Base-by-base conservation (phyloP, 1,139 yeast genomes). In the Hyphopichia pseudoburtonii region DNA sequence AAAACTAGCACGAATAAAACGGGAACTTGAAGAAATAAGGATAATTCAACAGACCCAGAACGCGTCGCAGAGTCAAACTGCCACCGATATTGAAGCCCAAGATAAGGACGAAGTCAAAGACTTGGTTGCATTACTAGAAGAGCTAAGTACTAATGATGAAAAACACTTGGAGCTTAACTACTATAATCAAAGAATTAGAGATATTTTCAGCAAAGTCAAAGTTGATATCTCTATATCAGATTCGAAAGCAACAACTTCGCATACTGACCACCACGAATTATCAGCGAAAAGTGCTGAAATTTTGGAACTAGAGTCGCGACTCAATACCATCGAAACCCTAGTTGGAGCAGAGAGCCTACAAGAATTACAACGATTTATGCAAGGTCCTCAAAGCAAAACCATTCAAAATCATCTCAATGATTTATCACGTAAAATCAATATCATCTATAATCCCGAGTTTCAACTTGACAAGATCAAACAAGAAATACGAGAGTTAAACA, bases 21-120 rank as follows among this genome's bases (percentile, higher is more conserved):
- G 64, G 22, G 82, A 77, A 43, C 52, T 78, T 30, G 63, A 63
- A 24, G 78, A 73, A 39, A 50, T 74, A 4, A 37, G 44, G 38
- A 17, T 46, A 14, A 35, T 28, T 9, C 51, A 47, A 12, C 14
- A 29, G 3, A 16, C 10, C n/a, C 36, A 29, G 19, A 19, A 17
- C 28, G 31, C 24, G 11, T 30, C 18, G 32, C 37, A 44, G 10
- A 41, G 32, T n/a, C 27, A 39, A 6, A 37, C 38, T 2, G 48
- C 48, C 28, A 42, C 40, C 35, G 40, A 39, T 31, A 38, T 28
- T 18, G 30, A 14, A 19, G 22, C 26, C 37, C 11, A 27, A 12
- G 29, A 12, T 3, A 11, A 15, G 10, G 15, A 29, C 5, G 40
- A 35, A 6, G 14, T 19, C 2, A 30, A 21, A 17, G 37, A 40